Evolutionary conservation across 345 rosid species (phyloP).

Genomic region (Pugionium cornutum): DNA sequence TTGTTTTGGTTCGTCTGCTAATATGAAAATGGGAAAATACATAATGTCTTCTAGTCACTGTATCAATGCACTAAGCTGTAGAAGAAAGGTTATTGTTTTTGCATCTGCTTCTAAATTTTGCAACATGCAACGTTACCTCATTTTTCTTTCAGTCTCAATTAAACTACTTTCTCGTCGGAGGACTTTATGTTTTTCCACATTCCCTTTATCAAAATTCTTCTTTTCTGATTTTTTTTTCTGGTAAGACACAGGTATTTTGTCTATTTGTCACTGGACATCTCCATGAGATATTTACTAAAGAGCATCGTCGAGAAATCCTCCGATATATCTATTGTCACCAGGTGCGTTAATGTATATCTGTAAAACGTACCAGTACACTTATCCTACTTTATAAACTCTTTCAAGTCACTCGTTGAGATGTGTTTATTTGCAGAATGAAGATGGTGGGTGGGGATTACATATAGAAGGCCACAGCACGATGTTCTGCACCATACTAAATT

Average conservation of each 20-base stretch:
- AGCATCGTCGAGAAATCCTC: constrained; percentile 50
- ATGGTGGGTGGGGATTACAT: constrained; percentile 57
- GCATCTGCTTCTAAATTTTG: background rate
- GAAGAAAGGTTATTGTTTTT: background rate
- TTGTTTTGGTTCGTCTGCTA: no score
- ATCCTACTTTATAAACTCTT: background rate
- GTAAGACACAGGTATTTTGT: constrained; percentile 42
- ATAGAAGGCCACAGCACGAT: constrained; percentile 47
- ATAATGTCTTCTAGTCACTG: no score
- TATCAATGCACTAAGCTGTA: no score
- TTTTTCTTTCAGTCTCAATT: background rate
- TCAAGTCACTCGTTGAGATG: background rate
- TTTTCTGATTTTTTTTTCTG: background rate
- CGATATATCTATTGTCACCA: constrained; percentile 56
- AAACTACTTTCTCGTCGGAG: no score
- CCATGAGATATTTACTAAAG: constrained; percentile 40
- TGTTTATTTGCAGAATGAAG: constrained; percentile 42
- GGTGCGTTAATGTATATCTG: constrained; percentile 24
- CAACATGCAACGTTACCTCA: background rate
- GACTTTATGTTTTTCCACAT: no score
- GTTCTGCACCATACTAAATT: constrained; percentile 48
- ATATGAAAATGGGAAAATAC: no score
- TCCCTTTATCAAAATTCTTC: background rate
- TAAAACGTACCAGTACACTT: background rate
- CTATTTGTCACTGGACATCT: constrained; percentile 51